These are phyloP conservation scores for Neospora caninum DNA, from an alignment of 169 alveolate species.

Conservation along the genomic window DNA sequence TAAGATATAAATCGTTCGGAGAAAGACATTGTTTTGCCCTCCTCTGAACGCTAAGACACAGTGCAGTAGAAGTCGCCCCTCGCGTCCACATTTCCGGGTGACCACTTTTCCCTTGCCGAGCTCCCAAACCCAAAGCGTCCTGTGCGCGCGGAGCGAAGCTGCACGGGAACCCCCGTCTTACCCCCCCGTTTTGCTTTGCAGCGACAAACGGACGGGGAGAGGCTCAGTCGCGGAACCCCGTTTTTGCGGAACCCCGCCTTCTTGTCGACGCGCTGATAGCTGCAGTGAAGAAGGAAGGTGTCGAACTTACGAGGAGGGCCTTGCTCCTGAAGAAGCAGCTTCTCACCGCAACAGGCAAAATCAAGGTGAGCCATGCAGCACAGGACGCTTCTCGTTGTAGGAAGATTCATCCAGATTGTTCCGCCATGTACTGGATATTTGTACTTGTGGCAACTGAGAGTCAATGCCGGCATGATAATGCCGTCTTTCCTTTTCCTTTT, in stretches of 20 bases:
- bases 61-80: too few relatives aligned
- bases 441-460: neutral
- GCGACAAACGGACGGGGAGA: neutral
- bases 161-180: neutral
- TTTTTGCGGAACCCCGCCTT: too few relatives aligned
- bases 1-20: neutral
- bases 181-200: neutral
- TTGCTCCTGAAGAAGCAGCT: conserved; percentile 33
- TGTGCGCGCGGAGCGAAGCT: neutral
- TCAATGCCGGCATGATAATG: neutral
- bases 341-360: neutral
- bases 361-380: neutral
- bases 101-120: too few relatives aligned
- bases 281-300: neutral
- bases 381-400: too few relatives aligned
- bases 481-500: too few relatives aligned
- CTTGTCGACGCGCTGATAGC: conserved; percentile 8
- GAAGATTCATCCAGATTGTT: too few relatives aligned
- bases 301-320: neutral
- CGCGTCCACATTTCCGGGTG: too few relatives aligned
- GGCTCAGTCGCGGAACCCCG: neutral
- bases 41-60: too few relatives aligned
- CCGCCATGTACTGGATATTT: too few relatives aligned
- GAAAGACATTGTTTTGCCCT: too few relatives aligned
- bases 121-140: too few relatives aligned